Percentiles rank a stretch among this genome's conserved stretches.
Evolutionary conservation across 768 basidiomycete species (phyloP).

Genomic region (Glaciozyma martinii): DNA sequence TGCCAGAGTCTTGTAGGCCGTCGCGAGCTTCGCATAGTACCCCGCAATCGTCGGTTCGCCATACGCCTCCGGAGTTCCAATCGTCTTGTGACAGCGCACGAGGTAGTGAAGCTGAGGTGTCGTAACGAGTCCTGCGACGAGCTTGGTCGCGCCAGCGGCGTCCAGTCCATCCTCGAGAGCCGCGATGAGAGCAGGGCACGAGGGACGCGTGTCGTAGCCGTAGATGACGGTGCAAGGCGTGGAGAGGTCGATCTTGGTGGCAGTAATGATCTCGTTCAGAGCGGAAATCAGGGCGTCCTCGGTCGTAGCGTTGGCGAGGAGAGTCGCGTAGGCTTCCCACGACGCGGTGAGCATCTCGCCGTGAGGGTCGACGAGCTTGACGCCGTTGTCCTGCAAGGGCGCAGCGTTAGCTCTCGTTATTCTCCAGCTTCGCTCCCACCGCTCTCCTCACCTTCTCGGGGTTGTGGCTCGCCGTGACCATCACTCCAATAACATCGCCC

Average conservation of each 20-base stretch:
- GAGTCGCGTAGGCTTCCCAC: constrained; percentile 85
- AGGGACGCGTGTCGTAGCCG: constrained; percentile 86
- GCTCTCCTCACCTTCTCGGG: constrained; percentile 66
- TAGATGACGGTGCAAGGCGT: constrained; percentile 77
- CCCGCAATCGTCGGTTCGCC: constrained; percentile 69
- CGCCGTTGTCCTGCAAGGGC: constrained; percentile 76
- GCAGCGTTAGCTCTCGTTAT: neutral
- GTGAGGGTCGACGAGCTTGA: constrained; percentile 91
- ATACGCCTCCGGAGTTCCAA: constrained; percentile 64
- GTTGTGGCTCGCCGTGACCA: constrained; percentile 99
- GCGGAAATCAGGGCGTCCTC: constrained; percentile 62
- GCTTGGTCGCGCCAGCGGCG: constrained; percentile 43
- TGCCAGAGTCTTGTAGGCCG: constrained; percentile 74
- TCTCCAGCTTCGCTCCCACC: constrained; percentile 9
- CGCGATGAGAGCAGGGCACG: constrained; percentile 62
- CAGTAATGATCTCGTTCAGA: constrained; percentile 55
- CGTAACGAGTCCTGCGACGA: constrained; percentile 72
- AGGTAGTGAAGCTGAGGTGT: constrained; percentile 95
- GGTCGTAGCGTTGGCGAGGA: constrained; percentile 69
- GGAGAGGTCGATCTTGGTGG: constrained; percentile 63
- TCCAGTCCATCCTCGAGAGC: constrained; percentile 72
- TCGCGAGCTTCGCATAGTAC: constrained; percentile 75
- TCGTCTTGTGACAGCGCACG: constrained; percentile 79
- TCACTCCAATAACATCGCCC: constrained; percentile 87
- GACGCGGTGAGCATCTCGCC: constrained; percentile 94